phyloP scores from a whole-genome alignment of 2,329 filamentous ascomycete genomes.

The Penicillium sp. region DNA sequence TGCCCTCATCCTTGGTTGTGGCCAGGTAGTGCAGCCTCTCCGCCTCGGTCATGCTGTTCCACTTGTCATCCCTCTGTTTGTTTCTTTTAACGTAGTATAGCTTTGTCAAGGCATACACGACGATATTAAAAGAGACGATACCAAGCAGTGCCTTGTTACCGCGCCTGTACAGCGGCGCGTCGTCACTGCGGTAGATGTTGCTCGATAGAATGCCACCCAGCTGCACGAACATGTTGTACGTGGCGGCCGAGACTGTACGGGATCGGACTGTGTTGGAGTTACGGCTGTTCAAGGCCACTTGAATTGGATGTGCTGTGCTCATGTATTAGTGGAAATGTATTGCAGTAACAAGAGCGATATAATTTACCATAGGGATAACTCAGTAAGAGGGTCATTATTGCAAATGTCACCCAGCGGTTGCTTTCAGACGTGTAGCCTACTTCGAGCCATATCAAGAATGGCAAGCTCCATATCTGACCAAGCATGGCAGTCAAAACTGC shows the following conservation, averaged over 20 bases:
- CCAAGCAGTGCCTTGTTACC: constrained; percentile 51
- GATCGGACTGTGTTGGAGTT: constrained; percentile 38
- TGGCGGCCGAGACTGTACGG: constrained; percentile 32
- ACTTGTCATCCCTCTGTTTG: constrained; percentile 34
- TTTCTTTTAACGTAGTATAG: constrained; percentile 27
- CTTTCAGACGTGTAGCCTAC: constrained; percentile 42
- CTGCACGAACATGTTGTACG: constrained; percentile 16
- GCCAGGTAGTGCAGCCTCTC: constrained; percentile 48
- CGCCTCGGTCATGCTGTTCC: constrained; percentile 44
- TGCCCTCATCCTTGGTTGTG: constrained; percentile 51
- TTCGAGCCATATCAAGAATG: constrained; percentile 51
- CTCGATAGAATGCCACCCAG: not conserved
- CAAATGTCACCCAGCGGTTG: constrained; percentile 51
- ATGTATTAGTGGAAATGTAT: constrained; percentile 3
- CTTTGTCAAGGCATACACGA: constrained; percentile 41
- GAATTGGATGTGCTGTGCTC: constrained; percentile 49
- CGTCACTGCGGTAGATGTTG: constrained; percentile 31
- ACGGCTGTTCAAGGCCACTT: constrained; percentile 40
- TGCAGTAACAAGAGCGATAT: not conserved
- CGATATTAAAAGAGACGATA: constrained; percentile 47
- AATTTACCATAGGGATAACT: constrained; percentile 46
- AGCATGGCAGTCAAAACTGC: constrained; percentile 49
- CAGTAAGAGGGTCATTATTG: constrained; percentile 49
- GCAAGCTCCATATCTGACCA: constrained; percentile 52
- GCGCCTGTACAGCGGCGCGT: constrained; percentile 50